Evolutionary conservation across 1,139 yeast genomes (phyloP), one percentile per base, ranked within the genome.

Genomic region (Wickerhamomyces sp.): DNA sequence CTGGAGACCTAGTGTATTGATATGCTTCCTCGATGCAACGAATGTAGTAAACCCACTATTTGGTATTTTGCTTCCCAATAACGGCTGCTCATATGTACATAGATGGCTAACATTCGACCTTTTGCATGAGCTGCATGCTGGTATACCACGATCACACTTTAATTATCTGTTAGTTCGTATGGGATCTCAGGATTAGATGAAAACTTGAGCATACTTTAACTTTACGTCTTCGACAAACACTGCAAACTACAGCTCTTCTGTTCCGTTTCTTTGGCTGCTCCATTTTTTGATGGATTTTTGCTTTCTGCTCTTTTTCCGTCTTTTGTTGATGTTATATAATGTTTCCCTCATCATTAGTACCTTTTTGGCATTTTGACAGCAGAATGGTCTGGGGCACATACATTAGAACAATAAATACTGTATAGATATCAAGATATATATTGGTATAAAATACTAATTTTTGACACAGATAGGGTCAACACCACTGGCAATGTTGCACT

Each of bases 401-500:
- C 9, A 24, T 24, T 12, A 12, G 8, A 24, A 24, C n/a, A 13
- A 24, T 24, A 10, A 10, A 24, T 14, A 24, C 27, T n/a, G n/a
- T n/a, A 24, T 24, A 12, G 5, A 24, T 24, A 7, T 24, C 24
- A 21, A 21, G 24, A 7, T 21, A 21, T 21, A 21, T 7, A 10
- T 21, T 21, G 7, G 10, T 21, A 21, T 21, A 21, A 10, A 21
- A 10, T 21, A 7, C 7, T 21, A 21, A 7, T 7, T 24, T 37
- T 44, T 47, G 13, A 44, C 46, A 43, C 55, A 51, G 4, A 61
- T 51, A 7, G 95, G 95, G 56, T 85, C 94, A 18, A 59, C 49
- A 6, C 88, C 89, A 58, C 88, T 78, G 16, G 96, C 95, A 61
- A 87, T 85, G 64, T 87, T 87, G 64, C 96, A 87, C 64, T 87